A percentile compares a stretch with the other conserved stretches of the same genome.
These are phyloP conservation scores for Coprinopsis marcescibilis DNA, from an alignment of 768 basidiomycete genomes.

Conservation along the genomic window DNA sequence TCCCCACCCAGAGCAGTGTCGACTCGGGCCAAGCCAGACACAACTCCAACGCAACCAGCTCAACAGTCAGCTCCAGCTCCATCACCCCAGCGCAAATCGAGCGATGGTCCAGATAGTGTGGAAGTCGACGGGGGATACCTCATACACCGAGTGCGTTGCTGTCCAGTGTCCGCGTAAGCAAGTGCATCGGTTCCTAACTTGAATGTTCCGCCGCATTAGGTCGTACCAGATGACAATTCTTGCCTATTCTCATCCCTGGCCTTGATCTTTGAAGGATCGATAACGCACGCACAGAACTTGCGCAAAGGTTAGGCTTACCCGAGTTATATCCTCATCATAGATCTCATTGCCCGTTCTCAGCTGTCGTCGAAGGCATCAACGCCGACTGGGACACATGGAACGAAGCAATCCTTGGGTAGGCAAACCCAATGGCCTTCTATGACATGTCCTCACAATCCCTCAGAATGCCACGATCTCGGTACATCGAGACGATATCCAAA, in stretches of 20 bases:
- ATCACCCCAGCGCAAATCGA: conserved; percentile 4
- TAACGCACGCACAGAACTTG: conserved; percentile 61
- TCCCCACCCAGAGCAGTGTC: conserved; percentile 9
- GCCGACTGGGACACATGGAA: conserved; percentile 66
- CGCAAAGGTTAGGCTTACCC: conserved; percentile 59
- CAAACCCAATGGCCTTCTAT: not conserved
- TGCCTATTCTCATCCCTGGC: conserved; percentile 89
- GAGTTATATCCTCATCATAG: not conserved
- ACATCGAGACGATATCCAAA: conserved; percentile 76
- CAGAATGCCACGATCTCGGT: conserved; percentile 55
- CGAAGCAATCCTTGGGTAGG: conserved; percentile 84
- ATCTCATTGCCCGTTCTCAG: conserved; percentile 30
- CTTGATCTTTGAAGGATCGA: conserved; percentile 79
- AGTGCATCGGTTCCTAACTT: not conserved
- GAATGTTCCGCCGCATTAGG: conserved; percentile 27
- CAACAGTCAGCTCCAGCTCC: conserved; percentile 9
- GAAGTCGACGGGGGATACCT: conserved; percentile 58
- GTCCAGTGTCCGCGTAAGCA: no score
- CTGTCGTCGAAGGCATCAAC: conserved; percentile 79
- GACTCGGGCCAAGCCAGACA: conserved; percentile 10
- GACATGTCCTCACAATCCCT: not conserved
- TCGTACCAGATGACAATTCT: conserved; percentile 97
- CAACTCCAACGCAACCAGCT: no score
- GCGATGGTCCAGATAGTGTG: conserved; percentile 49
- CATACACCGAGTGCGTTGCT: conserved; percentile 57